Evolutionary conservation across 495 filamentous ascomycete genomes (phyloP).

Genomic region (Trichoderma virens): DNA sequence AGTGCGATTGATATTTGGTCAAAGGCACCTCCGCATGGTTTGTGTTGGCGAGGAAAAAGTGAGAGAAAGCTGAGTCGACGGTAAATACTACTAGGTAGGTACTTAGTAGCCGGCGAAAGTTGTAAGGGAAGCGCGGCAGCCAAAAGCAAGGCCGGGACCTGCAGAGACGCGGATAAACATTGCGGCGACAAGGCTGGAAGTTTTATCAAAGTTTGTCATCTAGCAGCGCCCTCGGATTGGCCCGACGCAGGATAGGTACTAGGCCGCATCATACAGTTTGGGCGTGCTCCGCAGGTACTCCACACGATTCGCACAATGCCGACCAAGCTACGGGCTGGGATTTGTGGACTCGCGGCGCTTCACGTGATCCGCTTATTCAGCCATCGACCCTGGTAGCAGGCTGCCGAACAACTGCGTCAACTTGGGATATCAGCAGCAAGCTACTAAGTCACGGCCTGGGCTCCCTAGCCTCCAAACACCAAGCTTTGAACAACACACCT

Average conservation of each 20-base stretch:
- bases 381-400: neutral
- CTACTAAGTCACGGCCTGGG: neutral
- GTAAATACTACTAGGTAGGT: too few relatives aligned
- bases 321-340: too few relatives aligned
- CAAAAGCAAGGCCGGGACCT: neutral
- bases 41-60: neutral
- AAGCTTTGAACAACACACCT: neutral
- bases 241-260: neutral
- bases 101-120: neutral
- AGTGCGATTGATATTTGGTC: neutral
- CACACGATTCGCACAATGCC: too few relatives aligned
- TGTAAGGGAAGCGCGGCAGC: neutral
- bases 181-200: constrained; percentile 2
- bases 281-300: too few relatives aligned
- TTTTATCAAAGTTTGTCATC: neutral
- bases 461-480: neutral
- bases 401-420: constrained; percentile 4
- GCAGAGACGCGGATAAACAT: neutral
- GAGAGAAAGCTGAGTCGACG: neutral
- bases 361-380: neutral
- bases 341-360: neutral
- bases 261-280: too few relatives aligned
- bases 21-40: neutral
- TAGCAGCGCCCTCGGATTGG: neutral
- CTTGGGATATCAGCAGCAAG: constrained; percentile 6